phyloP scores from a whole-genome alignment of 371 early-diverging fungal species.

The Mucor sp. region DNA sequence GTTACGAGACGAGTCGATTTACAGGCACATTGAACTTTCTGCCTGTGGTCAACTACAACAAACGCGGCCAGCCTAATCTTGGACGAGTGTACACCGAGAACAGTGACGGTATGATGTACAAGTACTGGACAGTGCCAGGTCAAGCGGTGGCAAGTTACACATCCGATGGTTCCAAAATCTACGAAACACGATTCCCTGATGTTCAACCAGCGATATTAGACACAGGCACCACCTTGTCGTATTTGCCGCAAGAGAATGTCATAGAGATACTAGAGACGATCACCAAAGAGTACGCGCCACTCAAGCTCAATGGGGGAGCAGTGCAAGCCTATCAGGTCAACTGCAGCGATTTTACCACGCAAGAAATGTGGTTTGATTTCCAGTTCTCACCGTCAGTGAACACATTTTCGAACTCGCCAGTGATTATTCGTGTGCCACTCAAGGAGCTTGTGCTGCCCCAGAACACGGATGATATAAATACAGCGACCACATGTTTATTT shows the following conservation, averaged over 20 bases:
- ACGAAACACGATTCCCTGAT: slow-evolving; percentile 5
- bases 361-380: slow-evolving; percentile 18
- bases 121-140: slow-evolving; percentile 41
- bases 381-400: slow-evolving; percentile 4
- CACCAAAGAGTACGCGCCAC: slow-evolving; percentile 11
- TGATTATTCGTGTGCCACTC: slow-evolving; percentile 21
- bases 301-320: slow-evolving; percentile 1
- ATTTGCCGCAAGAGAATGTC: slow-evolving; percentile 16
- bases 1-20: slow-evolving; percentile 52
- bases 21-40: slow-evolving; percentile 45
- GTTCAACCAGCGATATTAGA: slow-evolving; percentile 30
- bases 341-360: slow-evolving; percentile 3
- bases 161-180: neutral
- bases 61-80: neutral
- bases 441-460: slow-evolving; percentile 25
- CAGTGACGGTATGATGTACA: slow-evolving; percentile 8
- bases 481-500: slow-evolving; percentile 28
- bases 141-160: slow-evolving; percentile 5
- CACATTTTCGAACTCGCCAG: slow-evolving; percentile 5
- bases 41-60: slow-evolving; percentile 22
- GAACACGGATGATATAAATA: slow-evolving; percentile 11
- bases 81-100: neutral
- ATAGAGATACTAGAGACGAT: slow-evolving; percentile 5
- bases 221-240: slow-evolving; percentile 35
- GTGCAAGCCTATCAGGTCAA: slow-evolving; percentile 24